Evolutionary conservation across 106 monocot genomes (phyloP).

Genomic region (Dendrobium catenatum): DNA sequence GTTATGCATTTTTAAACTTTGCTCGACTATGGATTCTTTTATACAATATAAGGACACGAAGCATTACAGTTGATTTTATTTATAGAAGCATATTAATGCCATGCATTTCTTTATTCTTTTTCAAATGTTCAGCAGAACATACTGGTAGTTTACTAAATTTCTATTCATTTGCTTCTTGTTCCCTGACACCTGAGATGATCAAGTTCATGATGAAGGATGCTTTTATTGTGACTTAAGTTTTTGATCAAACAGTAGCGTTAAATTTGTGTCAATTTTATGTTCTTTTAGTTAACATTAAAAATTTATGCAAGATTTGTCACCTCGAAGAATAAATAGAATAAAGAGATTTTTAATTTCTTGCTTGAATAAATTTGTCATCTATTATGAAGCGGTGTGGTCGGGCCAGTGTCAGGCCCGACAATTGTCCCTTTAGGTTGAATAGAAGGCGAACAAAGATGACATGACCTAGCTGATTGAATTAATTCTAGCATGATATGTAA

Average conservation of each 20-base stretch:
- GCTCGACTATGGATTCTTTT: neutral
- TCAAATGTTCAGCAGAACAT: neutral
- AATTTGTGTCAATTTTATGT: neutral
- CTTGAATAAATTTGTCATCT: neutral
- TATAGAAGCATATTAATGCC: neutral
- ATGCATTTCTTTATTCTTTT: neutral
- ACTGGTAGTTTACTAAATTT: neutral
- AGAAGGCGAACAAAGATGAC: too few species aligned
- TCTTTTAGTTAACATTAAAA: neutral
- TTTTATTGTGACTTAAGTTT: neutral
- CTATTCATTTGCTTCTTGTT: neutral
- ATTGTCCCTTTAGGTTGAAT: too few species aligned
- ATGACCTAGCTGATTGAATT: too few species aligned
- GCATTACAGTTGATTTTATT: neutral
- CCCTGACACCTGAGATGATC: neutral
- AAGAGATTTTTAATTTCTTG: neutral
- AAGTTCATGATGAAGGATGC: neutral
- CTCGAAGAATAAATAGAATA: neutral
- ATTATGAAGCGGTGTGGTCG: neutral
- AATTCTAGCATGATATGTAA: too few species aligned
- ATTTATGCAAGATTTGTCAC: neutral
- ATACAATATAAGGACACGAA: neutral
- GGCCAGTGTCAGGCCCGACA: too few species aligned
- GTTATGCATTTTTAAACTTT: neutral
- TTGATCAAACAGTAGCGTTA: neutral